Base-by-base conservation (phyloP, 768 basidiomycete species). In the Amanita molliuscula region DNA sequence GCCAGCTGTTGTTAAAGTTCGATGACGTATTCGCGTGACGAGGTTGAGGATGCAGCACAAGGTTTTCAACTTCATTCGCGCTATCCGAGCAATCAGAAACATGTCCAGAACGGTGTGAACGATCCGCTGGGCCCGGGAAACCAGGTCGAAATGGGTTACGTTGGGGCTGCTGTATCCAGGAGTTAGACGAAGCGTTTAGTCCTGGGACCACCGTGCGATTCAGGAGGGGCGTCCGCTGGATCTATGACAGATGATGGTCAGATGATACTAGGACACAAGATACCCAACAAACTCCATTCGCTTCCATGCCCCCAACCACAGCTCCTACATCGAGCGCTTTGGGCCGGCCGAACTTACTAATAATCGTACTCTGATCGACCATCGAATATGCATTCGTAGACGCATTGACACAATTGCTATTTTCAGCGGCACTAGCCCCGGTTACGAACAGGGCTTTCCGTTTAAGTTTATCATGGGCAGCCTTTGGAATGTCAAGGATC, bases 381-480 rank as follows among this genome's bases (percentile, higher is more conserved):
- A 20, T 41, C 44, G 38, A 58, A 3, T 41, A 45, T 25, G 23
- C 43, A 31, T 48, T 46, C 23, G 46, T 40, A 18, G 41, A 25
- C 3, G 44, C 45, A 20, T 53, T 53, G n/a, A 40, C 29, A 20
- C 40, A 48, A 31, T 56, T 44, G 31, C 62, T 54, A 48, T 57
- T 51, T 13, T 48, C 50, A 25, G 41, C 44, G 33, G 54, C 53
- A 4, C 55, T 29, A n/a, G 64, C 50, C 33, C 61, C 61, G 11
- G 69, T 65, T 2, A 70, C 79, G 20, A 92, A 77, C 15, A 92
- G 72, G 11, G 85, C 77, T 58, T 79, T 91, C 50, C 88, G 78
- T 66, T 88, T 92, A 56, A 89, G 74, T 60, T 86, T 88, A 61
- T 92, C 89, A 53, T 84, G 77, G 57, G 88, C 85, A 36, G 67